phyloP scores from a whole-genome alignment of 2,329 filamentous ascomycete species.

The Cladosporium oxysporum region DNA sequence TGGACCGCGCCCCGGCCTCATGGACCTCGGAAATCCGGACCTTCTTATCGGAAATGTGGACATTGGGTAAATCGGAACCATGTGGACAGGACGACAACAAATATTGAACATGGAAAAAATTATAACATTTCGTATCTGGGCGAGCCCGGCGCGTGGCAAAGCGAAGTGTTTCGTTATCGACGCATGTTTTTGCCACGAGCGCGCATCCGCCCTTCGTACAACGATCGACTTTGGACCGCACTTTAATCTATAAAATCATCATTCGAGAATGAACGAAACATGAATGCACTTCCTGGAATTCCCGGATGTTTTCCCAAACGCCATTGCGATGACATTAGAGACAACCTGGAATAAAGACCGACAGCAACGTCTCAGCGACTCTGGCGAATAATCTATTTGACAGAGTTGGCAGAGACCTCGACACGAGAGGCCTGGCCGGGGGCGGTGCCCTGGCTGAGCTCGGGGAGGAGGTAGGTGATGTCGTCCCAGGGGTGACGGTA shows the following conservation, averaged over 20 bases:
- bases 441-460: slow-evolving; percentile 67
- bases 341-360: slow-evolving; percentile 8
- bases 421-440: slow-evolving; percentile 82
- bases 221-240: background rate
- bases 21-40: background rate
- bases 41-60: background rate
- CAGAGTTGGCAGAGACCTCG: slow-evolving; percentile 65
- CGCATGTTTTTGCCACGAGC: background rate
- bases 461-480: slow-evolving; percentile 91
- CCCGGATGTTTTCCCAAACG: slow-evolving; percentile 6
- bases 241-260: background rate
- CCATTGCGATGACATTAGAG: slow-evolving; percentile 11
- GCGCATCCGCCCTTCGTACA: slow-evolving; percentile 2
- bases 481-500: slow-evolving; percentile 99
- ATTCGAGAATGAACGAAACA: background rate
- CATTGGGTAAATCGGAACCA: background rate
- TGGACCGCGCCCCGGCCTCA: background rate
- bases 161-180: slow-evolving; percentile 13
- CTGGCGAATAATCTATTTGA: slow-evolving; percentile 49
- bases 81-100: background rate
- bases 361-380: background rate
- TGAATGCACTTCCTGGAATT: background rate
- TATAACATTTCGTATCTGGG: slow-evolving; percentile 10
- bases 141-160: background rate
- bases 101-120: background rate